These are phyloP conservation scores for Rhodotorula taiwanensis DNA, from an alignment of 768 basidiomycete genomes.

Conservation along the genomic window DNA sequence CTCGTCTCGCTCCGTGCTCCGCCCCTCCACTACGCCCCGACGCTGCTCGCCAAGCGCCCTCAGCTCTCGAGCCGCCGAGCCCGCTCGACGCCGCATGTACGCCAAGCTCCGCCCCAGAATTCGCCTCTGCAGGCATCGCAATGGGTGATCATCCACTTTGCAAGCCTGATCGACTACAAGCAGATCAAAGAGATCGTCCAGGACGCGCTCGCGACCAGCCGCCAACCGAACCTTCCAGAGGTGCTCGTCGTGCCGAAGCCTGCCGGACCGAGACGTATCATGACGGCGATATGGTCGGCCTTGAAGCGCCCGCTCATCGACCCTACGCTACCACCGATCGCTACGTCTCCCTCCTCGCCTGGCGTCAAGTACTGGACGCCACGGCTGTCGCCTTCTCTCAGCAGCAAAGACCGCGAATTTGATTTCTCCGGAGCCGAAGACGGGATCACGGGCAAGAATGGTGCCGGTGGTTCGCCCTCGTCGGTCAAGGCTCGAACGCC, in stretches of 20 bases:
- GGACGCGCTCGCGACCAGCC: constrained; percentile 53
- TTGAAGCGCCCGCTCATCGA: constrained; percentile 78
- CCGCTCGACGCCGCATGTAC: constrained; percentile 72
- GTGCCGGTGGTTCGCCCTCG: constrained; percentile 2
- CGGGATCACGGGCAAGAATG: neutral
- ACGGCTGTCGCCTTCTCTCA: constrained; percentile 43
- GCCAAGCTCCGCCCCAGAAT: constrained; percentile 46
- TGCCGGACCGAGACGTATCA: constrained; percentile 83
- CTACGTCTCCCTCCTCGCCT: constrained; percentile 81
- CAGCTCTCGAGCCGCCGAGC: constrained; percentile 40
- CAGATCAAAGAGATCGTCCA: constrained; percentile 77
- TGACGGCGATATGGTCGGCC: constrained; percentile 87
- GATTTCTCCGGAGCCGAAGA: constrained; percentile 22
- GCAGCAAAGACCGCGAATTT: constrained; percentile 33
- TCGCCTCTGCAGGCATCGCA: constrained; percentile 11
- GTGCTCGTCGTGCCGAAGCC: constrained; percentile 97
- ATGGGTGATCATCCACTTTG: constrained; percentile 75
- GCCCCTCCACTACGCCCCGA: constrained; percentile 27
- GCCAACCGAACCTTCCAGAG: constrained; percentile 56
- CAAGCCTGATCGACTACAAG: constrained; percentile 82
- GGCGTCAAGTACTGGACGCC: constrained; percentile 51
- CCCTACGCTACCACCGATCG: constrained; percentile 87
- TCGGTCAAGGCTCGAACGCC: constrained; percentile 32
- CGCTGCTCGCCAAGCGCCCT: constrained; percentile 37
- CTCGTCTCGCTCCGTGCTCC: constrained; percentile 55